phyloP scores from a whole-genome alignment of 306 rosid genomes.

The Echinosophora koreensis region DNA sequence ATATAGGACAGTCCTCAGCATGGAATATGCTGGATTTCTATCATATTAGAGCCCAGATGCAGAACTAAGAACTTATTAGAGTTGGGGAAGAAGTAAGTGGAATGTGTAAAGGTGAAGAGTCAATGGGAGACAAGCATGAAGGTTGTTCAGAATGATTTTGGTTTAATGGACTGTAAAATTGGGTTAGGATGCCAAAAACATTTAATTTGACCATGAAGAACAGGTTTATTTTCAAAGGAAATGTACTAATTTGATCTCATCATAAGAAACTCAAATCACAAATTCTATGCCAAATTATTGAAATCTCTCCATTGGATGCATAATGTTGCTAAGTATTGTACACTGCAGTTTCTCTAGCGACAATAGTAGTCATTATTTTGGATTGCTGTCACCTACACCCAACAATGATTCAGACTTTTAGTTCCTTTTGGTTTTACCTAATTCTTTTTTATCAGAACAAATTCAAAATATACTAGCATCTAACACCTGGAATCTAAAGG shows the following conservation, averaged over 20 bases:
- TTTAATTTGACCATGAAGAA: background rate
- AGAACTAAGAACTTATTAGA: constrained; percentile 12
- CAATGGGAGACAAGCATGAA: constrained; percentile 25
- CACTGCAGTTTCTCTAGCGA: too few relatives aligned
- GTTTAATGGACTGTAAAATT: constrained; percentile 18
- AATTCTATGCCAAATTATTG: background rate
- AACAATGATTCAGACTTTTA: constrained; percentile 37
- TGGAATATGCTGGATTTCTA: background rate
- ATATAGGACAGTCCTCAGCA: background rate
- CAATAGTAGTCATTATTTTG: too few relatives aligned
- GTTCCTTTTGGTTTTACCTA: background rate
- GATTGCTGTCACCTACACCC: constrained; percentile 54
- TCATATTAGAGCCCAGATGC: background rate
- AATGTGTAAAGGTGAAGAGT: background rate
- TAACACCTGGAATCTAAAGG: background rate
- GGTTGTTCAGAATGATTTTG: constrained; percentile 32
- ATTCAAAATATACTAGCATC: background rate
- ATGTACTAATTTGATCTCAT: constrained; percentile 28
- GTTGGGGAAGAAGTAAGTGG: constrained; percentile 3
- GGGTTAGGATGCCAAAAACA: constrained; percentile 57
- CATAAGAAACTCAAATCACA: background rate
- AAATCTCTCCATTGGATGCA: too few relatives aligned
- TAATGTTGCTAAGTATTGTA: too few relatives aligned
- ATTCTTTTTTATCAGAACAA: background rate
- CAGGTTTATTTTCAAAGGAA: constrained; percentile 10